Conservation (phyloP, 306 rosid species). For the Fagus crenata region DNA sequence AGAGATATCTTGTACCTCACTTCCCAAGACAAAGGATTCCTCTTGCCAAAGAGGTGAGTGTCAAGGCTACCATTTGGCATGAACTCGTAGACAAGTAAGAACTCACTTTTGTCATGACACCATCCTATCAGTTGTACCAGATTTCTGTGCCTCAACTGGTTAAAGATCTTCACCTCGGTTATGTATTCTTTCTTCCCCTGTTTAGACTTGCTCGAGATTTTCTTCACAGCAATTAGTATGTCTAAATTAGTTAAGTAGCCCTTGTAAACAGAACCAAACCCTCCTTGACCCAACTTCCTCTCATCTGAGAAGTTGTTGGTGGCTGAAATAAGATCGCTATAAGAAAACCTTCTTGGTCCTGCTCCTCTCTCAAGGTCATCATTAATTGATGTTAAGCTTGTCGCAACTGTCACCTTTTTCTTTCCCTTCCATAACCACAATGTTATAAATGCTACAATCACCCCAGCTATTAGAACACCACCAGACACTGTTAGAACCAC, state of each 20-base stretch:
- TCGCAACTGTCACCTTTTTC: background rate
- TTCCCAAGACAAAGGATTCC: constrained; percentile 19
- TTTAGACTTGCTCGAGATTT: constrained; percentile 32
- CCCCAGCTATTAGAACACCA: constrained; percentile 19
- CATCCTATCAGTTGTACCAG: constrained; percentile 37
- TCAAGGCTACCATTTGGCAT: constrained; percentile 43
- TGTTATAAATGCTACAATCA: constrained; percentile 11
- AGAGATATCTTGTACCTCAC: constrained; percentile 28
- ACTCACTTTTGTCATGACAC: constrained; percentile 29
- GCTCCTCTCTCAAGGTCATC: constrained; percentile 43
- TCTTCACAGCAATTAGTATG: constrained; percentile 38
- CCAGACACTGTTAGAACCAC: constrained; percentile 23
- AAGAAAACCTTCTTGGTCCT: constrained; percentile 47
- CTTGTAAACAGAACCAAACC: constrained; percentile 50
- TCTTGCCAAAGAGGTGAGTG: constrained; percentile 22
- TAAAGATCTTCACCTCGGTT: constrained; percentile 37
- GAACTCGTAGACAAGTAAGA: constrained; percentile 33
- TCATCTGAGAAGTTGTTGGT: constrained; percentile 42
- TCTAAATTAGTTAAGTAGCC: constrained; percentile 42
- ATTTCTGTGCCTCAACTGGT: constrained; percentile 28
- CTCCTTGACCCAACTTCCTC: constrained; percentile 55
- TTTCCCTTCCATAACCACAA: constrained; percentile 11
- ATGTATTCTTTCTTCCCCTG: constrained; percentile 45
- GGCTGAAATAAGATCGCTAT: constrained; percentile 29
- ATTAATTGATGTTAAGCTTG: constrained; percentile 29